Base-by-base conservation (phyloP, 352 stramenopile species). In the Pilasporangium apinafurcum region DNA sequence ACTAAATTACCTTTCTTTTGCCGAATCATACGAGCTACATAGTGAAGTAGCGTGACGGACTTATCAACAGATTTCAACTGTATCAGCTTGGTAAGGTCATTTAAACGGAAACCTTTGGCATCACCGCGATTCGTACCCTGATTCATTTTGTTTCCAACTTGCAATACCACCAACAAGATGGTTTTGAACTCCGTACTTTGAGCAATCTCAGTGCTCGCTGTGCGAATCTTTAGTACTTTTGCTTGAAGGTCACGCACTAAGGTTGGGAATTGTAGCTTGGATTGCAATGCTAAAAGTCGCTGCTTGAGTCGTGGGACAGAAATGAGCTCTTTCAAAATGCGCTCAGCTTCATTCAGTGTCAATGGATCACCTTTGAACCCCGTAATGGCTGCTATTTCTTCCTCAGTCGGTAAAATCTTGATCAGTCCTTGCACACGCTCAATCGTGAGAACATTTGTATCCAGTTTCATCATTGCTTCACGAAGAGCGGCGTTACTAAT, bases 71-170 rank as follows among this genome's bases (percentile, higher is more conserved):
- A 80, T 30, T 86, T 86, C 12, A 89, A 59, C 33, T 92, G 80
- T 18, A 49, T 59, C 22, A 92, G 46, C 45, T 92, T 90, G 0
- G 61, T 68, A 2, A 92, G 51, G 37, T 90, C 76, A 26, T 50
- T 59, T 13, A 92, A 41, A 0, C 68, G 65, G 39, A 92, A 92
- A 0, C 78, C 80, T 17, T 84, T 85, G n/a, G 80, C 80, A 22
- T 60, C 58, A n/a, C 69, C 77, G 6, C 73, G 62, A 36, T 68
- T 59, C 12, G 70, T 91, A n/a, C 64, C 71, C 8, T 83, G 58
- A 51, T 95, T 95, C 69, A 95, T 87, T 37, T 86, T 85, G 55
- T 95, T 95, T 0, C 83, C 83, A 18, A 95, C 68, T 30, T 90
- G 76, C 2, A 95, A 50, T 5, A 95, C 65, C 8, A 87, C 54